phyloP scores from a whole-genome alignment of 805 yeast genomes.

The Spathaspora girioi region DNA sequence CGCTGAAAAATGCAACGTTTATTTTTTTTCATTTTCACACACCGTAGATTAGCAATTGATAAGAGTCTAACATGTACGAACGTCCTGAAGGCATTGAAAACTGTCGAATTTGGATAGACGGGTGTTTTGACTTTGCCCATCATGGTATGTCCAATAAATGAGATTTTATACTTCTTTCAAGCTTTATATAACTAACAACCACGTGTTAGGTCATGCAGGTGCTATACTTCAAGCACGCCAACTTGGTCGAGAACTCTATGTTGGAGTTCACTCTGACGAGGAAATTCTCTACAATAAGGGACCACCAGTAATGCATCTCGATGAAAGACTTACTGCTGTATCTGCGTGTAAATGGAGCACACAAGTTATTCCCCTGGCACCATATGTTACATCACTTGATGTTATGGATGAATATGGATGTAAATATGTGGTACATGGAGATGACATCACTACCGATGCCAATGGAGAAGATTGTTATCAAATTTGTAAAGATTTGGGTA shows the following conservation, averaged over 20 bases:
- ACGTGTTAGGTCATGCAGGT: conserved; percentile 70
- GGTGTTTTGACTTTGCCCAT: conserved; percentile 96
- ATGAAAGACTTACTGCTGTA: conserved; percentile 81
- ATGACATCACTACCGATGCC: conserved; percentile 95
- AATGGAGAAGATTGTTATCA: conserved; percentile 92
- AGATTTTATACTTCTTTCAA: not conserved
- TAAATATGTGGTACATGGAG: conserved; percentile 95
- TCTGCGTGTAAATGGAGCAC: conserved; percentile 90
- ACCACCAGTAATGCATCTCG: conserved; percentile 84
- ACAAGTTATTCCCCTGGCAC: conserved; percentile 68
- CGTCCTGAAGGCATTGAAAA: conserved; percentile 42
- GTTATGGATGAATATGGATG: conserved; percentile 76
- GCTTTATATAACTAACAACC: not conserved
- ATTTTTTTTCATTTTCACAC: not conserved
- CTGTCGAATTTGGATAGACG: conserved; percentile 86
- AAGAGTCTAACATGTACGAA: conserved; percentile 26
- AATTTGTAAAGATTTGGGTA: conserved; percentile 74
- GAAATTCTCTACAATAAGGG: conserved; percentile 84
- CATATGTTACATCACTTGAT: conserved; percentile 86
- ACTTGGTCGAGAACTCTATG: conserved; percentile 69
- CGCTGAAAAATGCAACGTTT: not conserved
- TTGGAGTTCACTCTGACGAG: conserved; percentile 91
- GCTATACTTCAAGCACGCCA: conserved; percentile 92
- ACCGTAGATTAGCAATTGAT: not conserved
- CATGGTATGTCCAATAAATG: conserved; percentile 55